Percentiles rank a stretch among this genome's conserved stretches.
These are phyloP conservation scores for Auriscalpium microsporum DNA, from an alignment of 768 basidiomycete genomes.

Conservation along the genomic window DNA sequence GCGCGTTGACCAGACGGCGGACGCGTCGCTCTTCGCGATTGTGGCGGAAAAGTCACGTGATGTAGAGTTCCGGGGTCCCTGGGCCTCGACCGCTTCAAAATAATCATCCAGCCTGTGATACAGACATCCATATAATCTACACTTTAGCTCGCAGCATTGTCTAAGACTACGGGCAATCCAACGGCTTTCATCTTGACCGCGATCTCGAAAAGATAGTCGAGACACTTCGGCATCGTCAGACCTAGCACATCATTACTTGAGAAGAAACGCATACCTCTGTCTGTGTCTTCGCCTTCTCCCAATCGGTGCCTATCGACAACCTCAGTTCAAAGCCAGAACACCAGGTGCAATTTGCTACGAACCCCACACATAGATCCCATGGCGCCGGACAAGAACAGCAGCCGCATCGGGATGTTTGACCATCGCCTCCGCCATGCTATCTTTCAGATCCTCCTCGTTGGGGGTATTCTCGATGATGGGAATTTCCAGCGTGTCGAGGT, in stretches of 20 bases:
- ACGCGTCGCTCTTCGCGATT: too few species aligned
- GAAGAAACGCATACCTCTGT: slow-evolving; percentile 48
- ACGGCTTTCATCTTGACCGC: slow-evolving; percentile 74
- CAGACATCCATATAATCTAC: not conserved
- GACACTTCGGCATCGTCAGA: slow-evolving; percentile 40
- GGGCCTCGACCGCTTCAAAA: not conserved
- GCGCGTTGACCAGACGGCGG: too few species aligned
- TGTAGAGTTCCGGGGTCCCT: not conserved
- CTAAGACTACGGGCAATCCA: slow-evolving; percentile 42
- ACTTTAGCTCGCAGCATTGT: not conserved
- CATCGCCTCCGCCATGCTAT: slow-evolving; percentile 86
- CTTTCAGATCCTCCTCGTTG: slow-evolving; percentile 80
- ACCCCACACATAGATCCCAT: slow-evolving; percentile 39
- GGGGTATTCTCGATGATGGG: slow-evolving; percentile 92
- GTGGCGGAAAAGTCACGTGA: too few species aligned
- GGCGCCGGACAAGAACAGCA: slow-evolving; percentile 67
- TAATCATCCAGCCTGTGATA: not conserved
- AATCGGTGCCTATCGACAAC: slow-evolving; percentile 42
- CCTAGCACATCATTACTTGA: not conserved
- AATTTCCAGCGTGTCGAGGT: slow-evolving; percentile 76
- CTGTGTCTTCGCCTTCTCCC: slow-evolving; percentile 87
- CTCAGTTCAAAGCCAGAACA: too few species aligned
- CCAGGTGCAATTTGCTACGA: not conserved
- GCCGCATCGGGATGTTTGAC: slow-evolving; percentile 68
- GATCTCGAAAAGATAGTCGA: slow-evolving; percentile 88